These are phyloP conservation scores for Thermothielavioides terrestris DNA, from an alignment of 495 filamentous ascomycete genomes.

Conservation along the genomic window DNA sequence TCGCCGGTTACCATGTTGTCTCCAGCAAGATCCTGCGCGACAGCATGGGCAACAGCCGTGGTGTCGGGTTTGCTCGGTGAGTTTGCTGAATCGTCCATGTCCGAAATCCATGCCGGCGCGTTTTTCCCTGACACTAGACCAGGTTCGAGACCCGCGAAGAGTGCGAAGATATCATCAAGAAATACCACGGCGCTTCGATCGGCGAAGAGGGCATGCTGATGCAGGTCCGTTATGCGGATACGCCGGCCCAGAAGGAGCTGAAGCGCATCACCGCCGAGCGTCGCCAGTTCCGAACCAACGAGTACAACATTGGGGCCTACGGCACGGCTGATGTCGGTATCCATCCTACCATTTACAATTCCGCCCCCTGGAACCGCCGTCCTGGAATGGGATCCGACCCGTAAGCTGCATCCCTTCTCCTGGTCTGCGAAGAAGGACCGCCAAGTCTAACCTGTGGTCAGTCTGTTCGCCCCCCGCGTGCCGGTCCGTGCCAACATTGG, in stretches of 20 bases:
- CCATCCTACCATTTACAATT: constrained; percentile 36
- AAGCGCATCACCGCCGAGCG: constrained; percentile 91
- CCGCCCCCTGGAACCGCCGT: constrained; percentile 27
- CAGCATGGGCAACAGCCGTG: constrained; percentile 79
- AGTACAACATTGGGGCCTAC: constrained; percentile 71
- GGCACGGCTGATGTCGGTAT: constrained; percentile 46
- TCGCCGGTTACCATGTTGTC: constrained; percentile 72
- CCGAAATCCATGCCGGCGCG: not conserved
- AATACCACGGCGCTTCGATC: constrained; percentile 66
- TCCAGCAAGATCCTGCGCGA: constrained; percentile 92
- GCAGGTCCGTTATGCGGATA: constrained; percentile 94
- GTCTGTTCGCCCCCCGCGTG: constrained; percentile 22
- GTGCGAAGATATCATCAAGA: constrained; percentile 75
- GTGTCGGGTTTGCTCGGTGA: constrained; percentile 94
- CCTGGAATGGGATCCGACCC: constrained; percentile 18
- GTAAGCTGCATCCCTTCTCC: constrained; percentile 11
- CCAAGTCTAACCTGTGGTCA: constrained; percentile 11
- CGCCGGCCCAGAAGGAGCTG: constrained; percentile 87
- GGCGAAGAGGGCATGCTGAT: constrained; percentile 68
- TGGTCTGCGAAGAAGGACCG: not conserved
- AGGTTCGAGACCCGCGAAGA: constrained; percentile 83
- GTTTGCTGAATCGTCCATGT: no score
- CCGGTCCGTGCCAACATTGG: constrained; percentile 13
- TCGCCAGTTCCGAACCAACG: constrained; percentile 85
- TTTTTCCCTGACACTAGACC: constrained; percentile 17